These are phyloP conservation scores for Bipolaris zeicola DNA, from an alignment of 2,329 filamentous ascomycete genomes.

Conservation along the genomic window DNA sequence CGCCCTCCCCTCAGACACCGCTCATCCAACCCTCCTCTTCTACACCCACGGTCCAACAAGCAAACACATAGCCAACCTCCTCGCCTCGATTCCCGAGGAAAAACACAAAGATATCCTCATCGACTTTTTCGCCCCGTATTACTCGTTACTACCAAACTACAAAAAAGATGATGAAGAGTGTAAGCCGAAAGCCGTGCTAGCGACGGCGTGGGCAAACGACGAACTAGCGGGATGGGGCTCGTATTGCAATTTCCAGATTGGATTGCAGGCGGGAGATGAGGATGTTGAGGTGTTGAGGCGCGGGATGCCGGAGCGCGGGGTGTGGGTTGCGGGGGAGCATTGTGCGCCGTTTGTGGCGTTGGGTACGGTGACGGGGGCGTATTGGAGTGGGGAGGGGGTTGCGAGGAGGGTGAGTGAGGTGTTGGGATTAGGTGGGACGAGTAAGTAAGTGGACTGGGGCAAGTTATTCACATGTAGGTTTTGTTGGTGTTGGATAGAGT, in stretches of 20 bases:
- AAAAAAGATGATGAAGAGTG: constrained; percentile 60
- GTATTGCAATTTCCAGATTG: constrained; percentile 85
- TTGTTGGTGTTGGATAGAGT: too few species aligned
- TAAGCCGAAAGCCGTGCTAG: constrained; percentile 65
- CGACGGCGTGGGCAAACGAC: constrained; percentile 80
- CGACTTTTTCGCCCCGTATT: constrained; percentile 78
- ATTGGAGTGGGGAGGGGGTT: constrained; percentile 14
- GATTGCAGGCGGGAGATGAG: constrained; percentile 69
- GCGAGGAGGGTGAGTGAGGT: constrained; percentile 1
- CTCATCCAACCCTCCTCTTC: constrained; percentile 85
- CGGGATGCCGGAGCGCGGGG: constrained; percentile 64
- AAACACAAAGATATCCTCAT: constrained; percentile 59
- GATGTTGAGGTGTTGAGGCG: constrained; percentile 68
- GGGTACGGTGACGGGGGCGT: constrained; percentile 66
- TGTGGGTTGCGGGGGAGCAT: constrained; percentile 92
- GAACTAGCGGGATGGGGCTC: constrained; percentile 80
- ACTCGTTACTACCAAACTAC: constrained; percentile 75
- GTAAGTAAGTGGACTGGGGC: neutral
- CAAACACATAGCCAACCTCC: constrained; percentile 35
- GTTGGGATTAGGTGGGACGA: neutral
- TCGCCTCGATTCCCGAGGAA: constrained; percentile 47
- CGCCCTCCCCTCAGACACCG: constrained; percentile 60
- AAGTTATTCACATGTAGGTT: neutral
- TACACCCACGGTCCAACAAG: constrained; percentile 69
- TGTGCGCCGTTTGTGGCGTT: constrained; percentile 87